Evolutionary conservation across 2,329 filamentous ascomycete genomes (phyloP).

Genomic region (Didymellaceae sp.): DNA sequence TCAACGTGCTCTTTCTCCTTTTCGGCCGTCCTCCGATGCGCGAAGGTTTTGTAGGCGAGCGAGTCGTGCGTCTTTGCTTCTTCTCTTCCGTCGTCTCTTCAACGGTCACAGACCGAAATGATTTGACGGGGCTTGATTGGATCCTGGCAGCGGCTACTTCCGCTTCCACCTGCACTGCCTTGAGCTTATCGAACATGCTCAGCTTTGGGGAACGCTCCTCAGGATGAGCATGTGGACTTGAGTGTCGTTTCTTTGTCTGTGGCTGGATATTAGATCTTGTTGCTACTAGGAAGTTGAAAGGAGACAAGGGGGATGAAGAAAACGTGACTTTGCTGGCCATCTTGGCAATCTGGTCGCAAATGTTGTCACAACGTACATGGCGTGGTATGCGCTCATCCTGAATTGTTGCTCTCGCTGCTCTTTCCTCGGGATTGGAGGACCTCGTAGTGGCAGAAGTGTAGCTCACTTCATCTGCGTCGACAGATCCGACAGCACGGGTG

Average conservation of each 20-base stretch:
- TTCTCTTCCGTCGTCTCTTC: slow-evolving; percentile 31
- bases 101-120: slow-evolving; percentile 17
- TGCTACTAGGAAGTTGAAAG: slow-evolving; percentile 13
- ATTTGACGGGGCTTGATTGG: slow-evolving; percentile 16
- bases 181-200: slow-evolving; percentile 57
- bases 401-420: slow-evolving; percentile 24
- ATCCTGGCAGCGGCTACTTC: slow-evolving; percentile 49
- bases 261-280: slow-evolving; percentile 37
- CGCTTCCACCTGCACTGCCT: slow-evolving; percentile 52
- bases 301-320: slow-evolving; percentile 27
- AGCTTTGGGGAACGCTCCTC: slow-evolving; percentile 50
- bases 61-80: slow-evolving; percentile 32
- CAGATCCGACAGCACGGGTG: slow-evolving; percentile 37
- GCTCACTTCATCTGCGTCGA: slow-evolving; percentile 27
- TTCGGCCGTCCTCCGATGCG: slow-evolving; percentile 63
- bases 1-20: slow-evolving; percentile 75
- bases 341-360: slow-evolving; percentile 30
- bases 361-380: slow-evolving; percentile 46
- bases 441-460: slow-evolving; percentile 27
- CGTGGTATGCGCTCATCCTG: slow-evolving; percentile 41
- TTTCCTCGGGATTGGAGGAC: slow-evolving; percentile 26
- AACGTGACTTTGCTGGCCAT: slow-evolving; percentile 39
- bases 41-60: slow-evolving; percentile 50
- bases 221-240: slow-evolving; percentile 46
- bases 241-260: slow-evolving; percentile 48